A percentile compares a stretch with the other conserved stretches of the same genome.
phyloP scores from a whole-genome alignment of 164 flowering plant genomes.

The Tetrastigma voinierianum region DNA sequence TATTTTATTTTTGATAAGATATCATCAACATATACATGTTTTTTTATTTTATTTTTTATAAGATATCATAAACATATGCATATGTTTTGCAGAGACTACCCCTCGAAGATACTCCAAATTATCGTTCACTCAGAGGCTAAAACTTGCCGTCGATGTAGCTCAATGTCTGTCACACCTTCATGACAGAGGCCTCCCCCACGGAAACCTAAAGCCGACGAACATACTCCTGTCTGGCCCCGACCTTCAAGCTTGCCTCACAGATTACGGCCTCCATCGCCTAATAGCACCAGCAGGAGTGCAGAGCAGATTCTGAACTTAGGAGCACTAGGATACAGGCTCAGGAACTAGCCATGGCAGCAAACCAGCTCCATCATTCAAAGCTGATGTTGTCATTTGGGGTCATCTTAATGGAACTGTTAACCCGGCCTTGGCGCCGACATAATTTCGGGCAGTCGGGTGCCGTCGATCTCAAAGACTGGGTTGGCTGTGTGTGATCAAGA shows the following conservation, averaged over 20 bases:
- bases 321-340: slow-evolving; percentile 93
- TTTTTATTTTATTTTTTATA: too few species aligned
- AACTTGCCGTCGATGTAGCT: slow-evolving; percentile 86
- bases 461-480: slow-evolving; percentile 97
- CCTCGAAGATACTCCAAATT: slow-evolving; percentile 75
- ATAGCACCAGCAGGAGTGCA: slow-evolving; percentile 87
- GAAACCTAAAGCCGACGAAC: slow-evolving; percentile 89
- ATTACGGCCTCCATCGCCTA: slow-evolving; percentile 83
- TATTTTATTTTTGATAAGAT: too few species aligned
- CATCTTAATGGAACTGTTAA: slow-evolving; percentile 83
- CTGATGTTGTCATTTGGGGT: slow-evolving; percentile 97
- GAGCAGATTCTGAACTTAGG: slow-evolving; percentile 85
- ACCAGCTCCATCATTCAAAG: slow-evolving; percentile 69
- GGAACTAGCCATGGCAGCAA: slow-evolving; percentile 64
- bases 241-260: slow-evolving; percentile 60
- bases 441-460: slow-evolving; percentile 91
- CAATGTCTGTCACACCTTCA: slow-evolving; percentile 72
- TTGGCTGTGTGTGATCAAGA: slow-evolving; percentile 74
- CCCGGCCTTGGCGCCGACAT: too few species aligned
- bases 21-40: too few species aligned
- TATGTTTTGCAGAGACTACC: slow-evolving; percentile 60
- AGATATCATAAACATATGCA: too few species aligned
- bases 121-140: slow-evolving; percentile 73
- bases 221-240: slow-evolving; percentile 62
- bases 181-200: slow-evolving; percentile 85